Conservation (phyloP, 768 basidiomycete genomes). For the Asterophora lycoperdoides region DNA sequence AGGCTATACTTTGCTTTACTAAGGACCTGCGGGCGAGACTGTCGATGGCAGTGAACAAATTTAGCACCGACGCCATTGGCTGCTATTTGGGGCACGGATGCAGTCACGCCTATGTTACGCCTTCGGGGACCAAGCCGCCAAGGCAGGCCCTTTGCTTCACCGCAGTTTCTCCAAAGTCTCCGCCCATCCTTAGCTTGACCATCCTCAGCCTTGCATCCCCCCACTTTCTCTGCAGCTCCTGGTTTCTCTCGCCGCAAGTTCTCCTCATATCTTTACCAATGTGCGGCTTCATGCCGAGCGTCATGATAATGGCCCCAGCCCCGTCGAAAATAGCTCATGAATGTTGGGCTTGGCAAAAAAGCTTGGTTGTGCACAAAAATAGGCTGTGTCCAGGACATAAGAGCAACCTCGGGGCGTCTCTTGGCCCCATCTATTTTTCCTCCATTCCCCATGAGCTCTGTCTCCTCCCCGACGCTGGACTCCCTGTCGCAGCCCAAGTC, state of each 20-base stretch:
- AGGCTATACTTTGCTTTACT: no score
- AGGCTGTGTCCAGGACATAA: constrained; percentile 41
- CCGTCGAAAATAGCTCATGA: constrained; percentile 37
- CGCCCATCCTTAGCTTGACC: background rate
- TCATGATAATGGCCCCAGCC: constrained; percentile 11
- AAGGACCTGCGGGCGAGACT: no score
- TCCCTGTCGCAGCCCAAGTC: constrained; percentile 19
- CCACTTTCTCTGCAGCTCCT: background rate
- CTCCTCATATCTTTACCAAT: background rate
- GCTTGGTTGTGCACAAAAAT: constrained; percentile 45
- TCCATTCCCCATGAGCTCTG: constrained; percentile 31
- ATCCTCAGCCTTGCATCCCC: no score
- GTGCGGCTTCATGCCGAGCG: background rate
- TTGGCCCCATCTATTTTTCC: constrained; percentile 35
- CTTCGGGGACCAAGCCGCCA: constrained; percentile 14
- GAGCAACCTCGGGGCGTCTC: constrained; percentile 37
- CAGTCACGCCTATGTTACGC: constrained; percentile 26
- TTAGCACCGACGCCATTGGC: constrained; percentile 25
- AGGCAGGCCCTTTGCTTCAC: background rate
- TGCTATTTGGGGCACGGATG: constrained; percentile 30
- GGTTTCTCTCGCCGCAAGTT: background rate
- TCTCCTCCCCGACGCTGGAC: constrained; percentile 27
- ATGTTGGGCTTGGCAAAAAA: constrained; percentile 41
- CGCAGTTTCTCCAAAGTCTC: background rate
- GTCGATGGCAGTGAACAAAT: constrained; percentile 11